Evolutionary conservation across 106 monocot genomes (phyloP).

Genomic region (Xerophyta viscosa): DNA sequence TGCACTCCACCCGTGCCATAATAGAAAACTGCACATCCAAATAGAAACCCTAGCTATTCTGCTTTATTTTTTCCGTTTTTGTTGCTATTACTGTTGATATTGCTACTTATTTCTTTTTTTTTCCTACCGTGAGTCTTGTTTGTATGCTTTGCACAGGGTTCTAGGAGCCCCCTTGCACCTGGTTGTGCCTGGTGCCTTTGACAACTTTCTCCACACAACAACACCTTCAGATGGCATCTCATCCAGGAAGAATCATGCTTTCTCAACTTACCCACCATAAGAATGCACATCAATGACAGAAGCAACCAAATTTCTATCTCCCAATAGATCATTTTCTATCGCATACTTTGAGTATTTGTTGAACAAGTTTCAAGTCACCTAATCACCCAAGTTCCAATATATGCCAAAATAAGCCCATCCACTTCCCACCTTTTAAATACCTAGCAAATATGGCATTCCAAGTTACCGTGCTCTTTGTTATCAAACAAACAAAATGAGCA

Average conservation of each 20-base stretch:
- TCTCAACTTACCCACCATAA: conserved; percentile 42
- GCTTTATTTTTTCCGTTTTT: too few species aligned
- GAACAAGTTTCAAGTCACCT: conserved; percentile 38
- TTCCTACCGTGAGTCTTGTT: too few species aligned
- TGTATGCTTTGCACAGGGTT: too few species aligned
- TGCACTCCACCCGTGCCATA: too few species aligned
- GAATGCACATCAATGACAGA: conserved; percentile 53
- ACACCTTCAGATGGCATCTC: conserved; percentile 46
- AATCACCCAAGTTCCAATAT: conserved; percentile 37
- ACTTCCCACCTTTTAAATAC: conserved; percentile 43
- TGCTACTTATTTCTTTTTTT: too few species aligned
- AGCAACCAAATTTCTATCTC: conserved; percentile 34
- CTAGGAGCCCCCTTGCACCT: too few species aligned
- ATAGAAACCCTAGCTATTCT: too few species aligned
- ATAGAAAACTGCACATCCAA: too few species aligned
- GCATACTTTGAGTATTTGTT: conserved; percentile 29
- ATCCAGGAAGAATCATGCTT: conserved; percentile 42
- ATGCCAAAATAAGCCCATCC: conserved; percentile 30
- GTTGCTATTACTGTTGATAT: too few species aligned
- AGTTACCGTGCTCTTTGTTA: conserved; percentile 28
- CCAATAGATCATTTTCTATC: conserved; percentile 16
- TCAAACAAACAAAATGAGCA: conserved; percentile 48
- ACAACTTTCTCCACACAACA: too few species aligned
- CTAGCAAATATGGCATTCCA: conserved; percentile 64
- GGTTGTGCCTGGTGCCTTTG: too few species aligned